Conservation (phyloP, 139 green algal species). For the Raphidocelis subcapitata region DNA sequence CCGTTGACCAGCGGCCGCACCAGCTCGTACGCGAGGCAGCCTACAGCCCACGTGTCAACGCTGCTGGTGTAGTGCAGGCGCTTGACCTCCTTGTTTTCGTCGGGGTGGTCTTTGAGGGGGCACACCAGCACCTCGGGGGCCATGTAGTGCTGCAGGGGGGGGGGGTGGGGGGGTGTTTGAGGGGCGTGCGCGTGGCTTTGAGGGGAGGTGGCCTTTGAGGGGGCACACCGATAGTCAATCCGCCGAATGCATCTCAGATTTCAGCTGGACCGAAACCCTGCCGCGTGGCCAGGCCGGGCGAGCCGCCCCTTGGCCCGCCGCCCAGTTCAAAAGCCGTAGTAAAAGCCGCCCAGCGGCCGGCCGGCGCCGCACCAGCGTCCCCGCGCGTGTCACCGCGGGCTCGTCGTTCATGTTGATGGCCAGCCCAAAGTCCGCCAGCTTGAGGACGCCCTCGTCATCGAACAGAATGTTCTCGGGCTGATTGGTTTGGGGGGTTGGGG, state of each 20-base stretch:
- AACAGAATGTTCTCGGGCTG: conserved; percentile 34
- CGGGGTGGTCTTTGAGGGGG: conserved; percentile 32
- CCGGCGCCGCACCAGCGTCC: conserved; percentile 38
- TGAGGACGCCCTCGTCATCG: conserved; percentile 41
- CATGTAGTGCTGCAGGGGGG: conserved; percentile 25
- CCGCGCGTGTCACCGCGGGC: conserved; percentile 46
- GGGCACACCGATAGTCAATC: no score
- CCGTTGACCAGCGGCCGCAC: neutral
- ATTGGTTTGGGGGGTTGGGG: no score
- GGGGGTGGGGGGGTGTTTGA: no score
- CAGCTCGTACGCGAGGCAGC: conserved; percentile 23
- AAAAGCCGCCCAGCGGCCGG: no score
- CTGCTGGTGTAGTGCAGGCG: conserved; percentile 23
- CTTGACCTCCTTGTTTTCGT: conserved; percentile 34
- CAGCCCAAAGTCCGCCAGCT: conserved; percentile 58
- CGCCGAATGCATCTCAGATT: no score
- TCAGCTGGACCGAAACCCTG: no score
- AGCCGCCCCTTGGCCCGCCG: no score
- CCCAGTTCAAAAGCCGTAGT: no score
- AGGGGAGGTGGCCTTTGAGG: no score
- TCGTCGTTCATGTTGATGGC: conserved; percentile 52
- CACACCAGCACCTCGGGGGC: conserved; percentile 36
- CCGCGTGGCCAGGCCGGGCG: no score
- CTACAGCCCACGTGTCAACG: conserved; percentile 29
- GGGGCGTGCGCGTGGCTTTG: no score